phyloP scores from a whole-genome alignment of 805 yeast genomes.

The Blastobotrys peoriensis region DNA sequence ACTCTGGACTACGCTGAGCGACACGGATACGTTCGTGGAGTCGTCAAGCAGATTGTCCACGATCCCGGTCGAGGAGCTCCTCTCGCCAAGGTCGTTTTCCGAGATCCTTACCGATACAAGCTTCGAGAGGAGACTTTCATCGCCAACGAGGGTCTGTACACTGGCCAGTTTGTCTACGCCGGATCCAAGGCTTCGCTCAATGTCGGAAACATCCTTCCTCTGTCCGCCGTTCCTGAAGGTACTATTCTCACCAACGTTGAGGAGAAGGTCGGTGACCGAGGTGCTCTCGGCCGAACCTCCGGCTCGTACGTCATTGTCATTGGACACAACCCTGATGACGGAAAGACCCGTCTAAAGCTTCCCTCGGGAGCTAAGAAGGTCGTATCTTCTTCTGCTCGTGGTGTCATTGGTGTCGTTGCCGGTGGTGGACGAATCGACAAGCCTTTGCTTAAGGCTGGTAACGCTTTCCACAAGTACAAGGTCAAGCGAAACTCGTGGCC shows the following conservation, averaged over 20 bases:
- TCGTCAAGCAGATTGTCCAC: constrained; percentile 97
- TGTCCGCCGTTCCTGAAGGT: constrained; percentile 98
- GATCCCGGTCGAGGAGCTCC: constrained; percentile 99
- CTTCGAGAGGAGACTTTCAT: constrained; percentile 97
- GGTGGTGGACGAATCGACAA: constrained; percentile 99
- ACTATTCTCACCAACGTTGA: constrained; percentile 97
- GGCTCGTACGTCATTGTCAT: constrained; percentile 99
- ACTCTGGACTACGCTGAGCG: constrained; percentile 98
- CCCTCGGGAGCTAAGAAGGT: constrained; percentile 99
- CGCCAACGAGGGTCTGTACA: constrained; percentile 99
- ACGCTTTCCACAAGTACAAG: constrained; percentile 99
- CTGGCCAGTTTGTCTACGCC: constrained; percentile 98
- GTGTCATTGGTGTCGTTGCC: constrained; percentile 99
- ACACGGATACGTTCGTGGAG: constrained; percentile 99
- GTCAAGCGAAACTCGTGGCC: constrained; percentile 99
- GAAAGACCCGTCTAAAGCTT: constrained; percentile 98
- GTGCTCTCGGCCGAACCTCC: constrained; percentile 99
- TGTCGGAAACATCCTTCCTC: constrained; percentile 91
- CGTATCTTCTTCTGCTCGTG: constrained; percentile 93
- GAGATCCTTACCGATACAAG: constrained; percentile 99
- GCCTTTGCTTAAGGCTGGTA: constrained; percentile 99
- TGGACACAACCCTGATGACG: constrained; percentile 99
- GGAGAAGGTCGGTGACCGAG: constrained; percentile 99
- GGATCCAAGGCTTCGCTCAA: constrained; percentile 97
- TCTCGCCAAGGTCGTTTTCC: constrained; percentile 96